A percentile compares a stretch with the other conserved stretches of the same genome.
phyloP scores from a whole-genome alignment of 2,329 filamentous ascomycete genomes.

The Xylaria multiplex region DNA sequence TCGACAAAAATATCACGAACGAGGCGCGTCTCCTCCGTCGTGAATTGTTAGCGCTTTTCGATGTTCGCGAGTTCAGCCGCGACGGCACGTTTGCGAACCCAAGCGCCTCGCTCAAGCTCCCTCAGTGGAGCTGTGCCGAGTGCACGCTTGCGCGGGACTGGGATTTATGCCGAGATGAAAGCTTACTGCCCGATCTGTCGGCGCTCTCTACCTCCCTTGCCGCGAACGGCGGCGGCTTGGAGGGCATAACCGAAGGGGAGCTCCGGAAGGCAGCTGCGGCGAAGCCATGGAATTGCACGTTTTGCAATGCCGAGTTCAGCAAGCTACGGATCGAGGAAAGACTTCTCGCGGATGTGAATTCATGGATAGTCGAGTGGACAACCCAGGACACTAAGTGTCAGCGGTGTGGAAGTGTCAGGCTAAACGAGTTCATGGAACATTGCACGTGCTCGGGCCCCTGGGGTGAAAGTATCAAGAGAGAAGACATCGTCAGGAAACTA shows the following conservation, averaged over 20 bases:
- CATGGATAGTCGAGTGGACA: conserved; percentile 79
- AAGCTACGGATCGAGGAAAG: conserved; percentile 85
- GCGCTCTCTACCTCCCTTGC: conserved; percentile 27
- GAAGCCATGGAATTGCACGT: conserved; percentile 77
- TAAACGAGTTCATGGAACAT: conserved; percentile 97
- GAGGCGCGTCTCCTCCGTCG: conserved; percentile 90
- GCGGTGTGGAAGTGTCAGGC: conserved; percentile 75
- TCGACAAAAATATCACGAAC: conserved; percentile 90
- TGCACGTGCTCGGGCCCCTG: conserved; percentile 92
- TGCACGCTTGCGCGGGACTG: conserved; percentile 91
- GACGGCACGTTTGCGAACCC: conserved; percentile 92
- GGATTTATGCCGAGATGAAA: conserved; percentile 90
- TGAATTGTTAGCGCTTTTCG: conserved; percentile 88
- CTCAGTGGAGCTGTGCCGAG: conserved; percentile 84
- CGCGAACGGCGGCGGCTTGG: background rate
- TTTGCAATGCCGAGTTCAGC: conserved; percentile 80
- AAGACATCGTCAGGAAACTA: conserved; percentile 72
- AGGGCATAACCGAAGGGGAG: conserved; percentile 25
- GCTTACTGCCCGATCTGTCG: conserved; percentile 70
- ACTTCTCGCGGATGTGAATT: conserved; percentile 80
- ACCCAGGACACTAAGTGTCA: conserved; percentile 89
- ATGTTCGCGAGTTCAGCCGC: conserved; percentile 90
- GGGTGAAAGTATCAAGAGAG: conserved; percentile 75
- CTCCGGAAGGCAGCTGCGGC: conserved; percentile 45
- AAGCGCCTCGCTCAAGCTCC: conserved; percentile 75